Conservation (phyloP, 495 filamentous ascomycete genomes). For the Penicillium soppii region DNA sequence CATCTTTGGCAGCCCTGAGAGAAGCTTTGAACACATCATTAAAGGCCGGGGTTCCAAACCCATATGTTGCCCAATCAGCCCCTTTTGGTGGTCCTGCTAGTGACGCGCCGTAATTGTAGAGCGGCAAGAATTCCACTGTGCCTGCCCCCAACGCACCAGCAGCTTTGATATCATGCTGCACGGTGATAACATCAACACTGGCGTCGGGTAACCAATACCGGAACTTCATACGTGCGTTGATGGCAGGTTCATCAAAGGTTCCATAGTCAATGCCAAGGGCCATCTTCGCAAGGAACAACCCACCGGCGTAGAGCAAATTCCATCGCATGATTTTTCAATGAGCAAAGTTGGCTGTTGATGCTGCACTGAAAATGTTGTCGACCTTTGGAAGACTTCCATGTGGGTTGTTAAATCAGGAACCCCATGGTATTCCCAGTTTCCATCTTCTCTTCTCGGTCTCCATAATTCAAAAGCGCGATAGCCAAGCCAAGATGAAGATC, state of each 20-base stretch:
- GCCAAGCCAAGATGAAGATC: not conserved
- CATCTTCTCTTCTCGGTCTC: too few relatives aligned
- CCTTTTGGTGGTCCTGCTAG: conserved; percentile 1
- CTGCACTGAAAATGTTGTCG: not conserved
- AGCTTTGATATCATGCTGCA: conserved; percentile 34
- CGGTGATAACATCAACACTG: conserved; percentile 26
- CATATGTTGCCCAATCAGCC: conserved; percentile 46
- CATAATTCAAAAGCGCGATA: not conserved
- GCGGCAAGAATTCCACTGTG: conserved; percentile 42
- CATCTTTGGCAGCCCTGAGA: conserved; percentile 35
- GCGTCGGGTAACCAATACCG: conserved; percentile 46
- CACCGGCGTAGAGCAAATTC: not conserved
- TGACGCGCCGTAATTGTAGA: conserved; percentile 37
- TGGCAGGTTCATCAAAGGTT: conserved; percentile 24
- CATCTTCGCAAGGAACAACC: not conserved
- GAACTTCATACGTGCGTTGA: conserved; percentile 24
- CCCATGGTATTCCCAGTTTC: too few relatives aligned
- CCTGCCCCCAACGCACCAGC: conserved; percentile 36
- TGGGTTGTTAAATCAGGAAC: too few relatives aligned
- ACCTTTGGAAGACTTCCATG: not conserved
- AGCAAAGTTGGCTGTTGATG: not conserved
- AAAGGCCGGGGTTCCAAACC: conserved; percentile 46
- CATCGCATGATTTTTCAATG: not conserved
- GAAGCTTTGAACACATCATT: conserved; percentile 34
- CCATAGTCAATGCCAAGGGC: conserved; percentile 12